A percentile compares a stretch with the other conserved stretches of the same genome.
phyloP scores from a whole-genome alignment of 805 yeast genomes.

The Candida sakaeoensis region DNA sequence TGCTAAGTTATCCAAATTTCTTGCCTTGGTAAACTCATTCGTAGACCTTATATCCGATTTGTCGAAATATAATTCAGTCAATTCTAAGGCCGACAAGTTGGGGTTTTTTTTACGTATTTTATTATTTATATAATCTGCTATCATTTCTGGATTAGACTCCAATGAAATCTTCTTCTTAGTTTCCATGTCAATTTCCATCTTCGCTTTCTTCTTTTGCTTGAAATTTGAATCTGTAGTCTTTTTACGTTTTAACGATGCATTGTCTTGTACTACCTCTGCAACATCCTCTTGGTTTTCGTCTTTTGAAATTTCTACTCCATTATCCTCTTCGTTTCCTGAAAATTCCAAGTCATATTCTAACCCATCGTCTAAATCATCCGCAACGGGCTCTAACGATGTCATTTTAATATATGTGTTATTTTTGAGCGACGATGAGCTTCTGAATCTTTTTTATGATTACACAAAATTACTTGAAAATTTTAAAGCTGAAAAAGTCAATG shows the following conservation, averaged over 20 bases:
- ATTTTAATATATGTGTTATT: not conserved
- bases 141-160: conserved; percentile 49
- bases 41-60: conserved; percentile 60
- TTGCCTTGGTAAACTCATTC: conserved; percentile 46
- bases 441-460: not conserved
- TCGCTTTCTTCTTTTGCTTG: conserved; percentile 61
- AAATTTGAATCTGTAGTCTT: conserved; percentile 36
- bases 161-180: conserved; percentile 54
- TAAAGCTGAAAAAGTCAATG: not conserved
- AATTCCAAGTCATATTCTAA: conserved; percentile 54
- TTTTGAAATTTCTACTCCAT: conserved; percentile 26
- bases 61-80: conserved; percentile 59
- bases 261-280: conserved; percentile 13
- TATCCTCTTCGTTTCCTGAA: conserved; percentile 24
- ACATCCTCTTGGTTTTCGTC: conserved; percentile 11
- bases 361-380: conserved; percentile 80
- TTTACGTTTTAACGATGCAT: conserved; percentile 11
- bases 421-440: not conserved
- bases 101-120: conserved; percentile 57
- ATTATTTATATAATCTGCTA: conserved; percentile 66
- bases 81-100: conserved; percentile 71
- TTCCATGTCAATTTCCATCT: conserved; percentile 60
- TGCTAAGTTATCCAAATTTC: conserved; percentile 54
- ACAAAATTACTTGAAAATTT: conserved; percentile 6
- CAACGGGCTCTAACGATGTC: conserved; percentile 16